Conservation (phyloP, 1,139 yeast genomes). For the Blastobotrys buckinghamii region DNA sequence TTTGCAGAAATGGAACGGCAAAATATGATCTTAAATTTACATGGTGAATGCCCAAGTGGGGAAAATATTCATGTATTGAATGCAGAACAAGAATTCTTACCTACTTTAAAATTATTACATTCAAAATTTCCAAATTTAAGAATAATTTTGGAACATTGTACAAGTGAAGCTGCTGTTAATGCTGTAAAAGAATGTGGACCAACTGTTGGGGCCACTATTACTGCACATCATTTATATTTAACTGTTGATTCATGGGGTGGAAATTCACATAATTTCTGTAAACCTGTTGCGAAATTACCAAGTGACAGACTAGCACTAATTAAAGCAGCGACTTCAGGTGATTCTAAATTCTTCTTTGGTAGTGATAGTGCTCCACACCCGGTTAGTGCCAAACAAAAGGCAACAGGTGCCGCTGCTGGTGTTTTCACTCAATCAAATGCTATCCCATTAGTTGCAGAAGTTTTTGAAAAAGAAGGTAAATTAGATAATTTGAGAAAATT, state of each 20-base stretch:
- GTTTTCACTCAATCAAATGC: conserved; percentile 88
- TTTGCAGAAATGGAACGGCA: conserved; percentile 82
- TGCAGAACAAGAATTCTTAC: conserved; percentile 89
- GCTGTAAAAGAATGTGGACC: conserved; percentile 66
- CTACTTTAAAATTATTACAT: conserved; percentile 80
- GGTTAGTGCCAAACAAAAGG: conserved; percentile 64
- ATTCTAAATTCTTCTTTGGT: conserved; percentile 91
- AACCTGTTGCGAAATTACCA: conserved; percentile 95
- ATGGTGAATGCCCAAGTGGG: conserved; percentile 83
- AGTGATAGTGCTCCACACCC: conserved; percentile 99
- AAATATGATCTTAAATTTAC: conserved; percentile 73
- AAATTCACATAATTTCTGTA: conserved; percentile 88
- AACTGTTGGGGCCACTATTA: conserved; percentile 83
- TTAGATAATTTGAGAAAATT: conserved; percentile 64
- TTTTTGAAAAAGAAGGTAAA: conserved; percentile 62
- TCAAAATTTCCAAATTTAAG: conserved; percentile 77
- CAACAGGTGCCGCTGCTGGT: conserved; percentile 91
- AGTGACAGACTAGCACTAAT: conserved; percentile 73
- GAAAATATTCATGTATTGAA: conserved; percentile 76
- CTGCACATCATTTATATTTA: conserved; percentile 88
- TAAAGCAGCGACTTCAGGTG: conserved; percentile 86
- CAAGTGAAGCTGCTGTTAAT: conserved; percentile 81
- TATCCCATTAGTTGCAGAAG: conserved; percentile 77
- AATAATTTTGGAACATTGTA: conserved; percentile 91
- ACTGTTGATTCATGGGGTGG: conserved; percentile 98